These are phyloP conservation scores for Dillenia turbinata DNA, from an alignment of 164 flowering plant genomes.

Conservation along the genomic window DNA sequence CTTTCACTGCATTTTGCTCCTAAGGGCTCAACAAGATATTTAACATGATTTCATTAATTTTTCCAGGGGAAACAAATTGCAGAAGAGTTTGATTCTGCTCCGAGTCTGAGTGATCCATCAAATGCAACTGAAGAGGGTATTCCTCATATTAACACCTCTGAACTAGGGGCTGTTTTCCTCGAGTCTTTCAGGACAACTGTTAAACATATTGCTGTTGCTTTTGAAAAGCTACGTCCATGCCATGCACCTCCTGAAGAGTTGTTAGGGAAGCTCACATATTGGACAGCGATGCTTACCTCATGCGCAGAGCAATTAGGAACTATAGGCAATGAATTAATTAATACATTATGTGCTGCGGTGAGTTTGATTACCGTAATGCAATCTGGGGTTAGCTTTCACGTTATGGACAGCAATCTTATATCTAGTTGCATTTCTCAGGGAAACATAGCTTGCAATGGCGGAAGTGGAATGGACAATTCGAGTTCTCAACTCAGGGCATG, in stretches of 20 bases:
- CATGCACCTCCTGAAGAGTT: slow-evolving; percentile 28
- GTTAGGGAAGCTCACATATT: slow-evolving; percentile 34
- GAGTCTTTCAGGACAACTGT: slow-evolving; percentile 26
- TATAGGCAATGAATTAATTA: slow-evolving; percentile 36
- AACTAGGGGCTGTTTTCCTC: slow-evolving; percentile 30
- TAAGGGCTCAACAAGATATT: no score
- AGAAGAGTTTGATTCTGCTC: slow-evolving; percentile 24
- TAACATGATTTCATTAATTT: no score
- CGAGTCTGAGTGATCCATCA: slow-evolving; percentile 16
- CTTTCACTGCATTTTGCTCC: no score
- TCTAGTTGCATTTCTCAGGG: slow-evolving; percentile 33
- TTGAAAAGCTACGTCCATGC: slow-evolving; percentile 31
- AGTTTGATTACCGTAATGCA: slow-evolving; percentile 4
- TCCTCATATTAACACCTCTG: slow-evolving; percentile 11
- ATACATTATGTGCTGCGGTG: slow-evolving; percentile 48
- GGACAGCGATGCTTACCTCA: slow-evolving; percentile 43
- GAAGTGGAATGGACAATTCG: slow-evolving; percentile 12
- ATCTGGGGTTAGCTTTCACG: not conserved
- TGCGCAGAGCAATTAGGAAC: slow-evolving; percentile 28
- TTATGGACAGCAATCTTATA: slow-evolving; percentile 1
- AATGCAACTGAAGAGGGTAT: slow-evolving; percentile 7
- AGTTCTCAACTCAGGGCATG: slow-evolving; percentile 24
- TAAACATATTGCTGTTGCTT: slow-evolving; percentile 25
- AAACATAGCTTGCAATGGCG: slow-evolving; percentile 30
- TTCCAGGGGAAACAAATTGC: slow-evolving; percentile 50